phyloP scores from a whole-genome alignment of 305 asterid species.

The Fraxinus angustifolia region DNA sequence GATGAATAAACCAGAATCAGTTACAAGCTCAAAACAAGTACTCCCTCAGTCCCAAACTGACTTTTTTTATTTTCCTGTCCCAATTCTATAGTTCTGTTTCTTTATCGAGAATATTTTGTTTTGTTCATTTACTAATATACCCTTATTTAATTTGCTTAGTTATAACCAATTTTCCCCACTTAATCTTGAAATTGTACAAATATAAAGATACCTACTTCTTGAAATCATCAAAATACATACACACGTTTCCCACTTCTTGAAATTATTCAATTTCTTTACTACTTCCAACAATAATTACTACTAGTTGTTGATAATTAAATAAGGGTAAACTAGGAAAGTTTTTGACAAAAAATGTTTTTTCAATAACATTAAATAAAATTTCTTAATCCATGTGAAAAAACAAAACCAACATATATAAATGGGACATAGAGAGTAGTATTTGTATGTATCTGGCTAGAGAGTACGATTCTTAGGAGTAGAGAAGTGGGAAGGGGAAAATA shows the following conservation, averaged over 20 bases:
- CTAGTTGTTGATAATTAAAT: neutral
- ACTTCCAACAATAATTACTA: neutral
- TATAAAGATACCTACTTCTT: neutral
- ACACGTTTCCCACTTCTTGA: neutral
- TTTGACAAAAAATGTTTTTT: neutral
- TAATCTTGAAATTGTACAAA: neutral
- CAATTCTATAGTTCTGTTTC: neutral
- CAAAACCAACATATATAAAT: neutral
- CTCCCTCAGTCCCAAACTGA: neutral
- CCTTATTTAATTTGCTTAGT: neutral
- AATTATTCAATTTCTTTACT: neutral
- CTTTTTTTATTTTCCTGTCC: neutral
- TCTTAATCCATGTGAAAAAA: too few species aligned
- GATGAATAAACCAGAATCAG: neutral
- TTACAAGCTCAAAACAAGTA: constrained; percentile 2
- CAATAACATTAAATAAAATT: too few species aligned
- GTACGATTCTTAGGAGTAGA: constrained; percentile 10
- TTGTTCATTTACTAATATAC: neutral
- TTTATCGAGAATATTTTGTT: neutral
- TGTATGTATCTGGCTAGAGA: neutral
- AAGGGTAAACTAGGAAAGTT: neutral
- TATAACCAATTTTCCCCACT: neutral
- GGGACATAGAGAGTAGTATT: neutral
- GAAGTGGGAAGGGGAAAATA: constrained; percentile 12
- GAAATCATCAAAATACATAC: neutral